A percentile compares a stretch with the other conserved stretches of the same genome.
Conservation (phyloP, 148 eudicot species). For the Rhododendron henanense region DNA sequence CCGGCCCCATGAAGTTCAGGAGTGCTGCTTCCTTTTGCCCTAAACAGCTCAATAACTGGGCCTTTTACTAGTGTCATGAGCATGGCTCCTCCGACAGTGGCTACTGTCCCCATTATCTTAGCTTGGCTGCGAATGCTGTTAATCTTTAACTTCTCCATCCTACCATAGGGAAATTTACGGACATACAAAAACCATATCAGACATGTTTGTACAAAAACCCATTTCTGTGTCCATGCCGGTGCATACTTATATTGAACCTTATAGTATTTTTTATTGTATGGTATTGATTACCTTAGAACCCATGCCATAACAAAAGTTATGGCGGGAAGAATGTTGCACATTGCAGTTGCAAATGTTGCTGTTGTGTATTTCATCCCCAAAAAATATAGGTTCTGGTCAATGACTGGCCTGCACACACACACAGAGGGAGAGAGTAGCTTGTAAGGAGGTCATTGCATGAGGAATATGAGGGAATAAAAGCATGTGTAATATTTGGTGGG, state of each 20-base stretch:
- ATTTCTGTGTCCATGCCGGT: background rate
- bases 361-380: constrained; percentile 85
- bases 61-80: constrained; percentile 81
- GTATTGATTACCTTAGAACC: constrained; percentile 42
- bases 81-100: constrained; percentile 88
- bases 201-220: background rate
- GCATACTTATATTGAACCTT: background rate
- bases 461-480: background rate
- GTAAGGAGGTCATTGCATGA: background rate
- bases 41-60: constrained; percentile 40
- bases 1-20: constrained; percentile 25
- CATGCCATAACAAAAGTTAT: constrained; percentile 86
- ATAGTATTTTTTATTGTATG: background rate
- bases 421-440: background rate
- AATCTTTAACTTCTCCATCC: constrained; percentile 63
- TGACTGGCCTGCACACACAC: constrained; percentile 58
- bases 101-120: constrained; percentile 67
- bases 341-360: constrained; percentile 83
- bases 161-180: constrained; percentile 12
- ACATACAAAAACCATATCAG: background rate
- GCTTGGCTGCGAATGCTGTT: constrained; percentile 76
- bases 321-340: constrained; percentile 80
- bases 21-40: constrained; percentile 30
- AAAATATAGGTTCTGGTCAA: constrained; percentile 78
- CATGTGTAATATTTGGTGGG: background rate